Conservation (phyloP, 257 asterid genomes). For the Gynochthodes officinalis region DNA sequence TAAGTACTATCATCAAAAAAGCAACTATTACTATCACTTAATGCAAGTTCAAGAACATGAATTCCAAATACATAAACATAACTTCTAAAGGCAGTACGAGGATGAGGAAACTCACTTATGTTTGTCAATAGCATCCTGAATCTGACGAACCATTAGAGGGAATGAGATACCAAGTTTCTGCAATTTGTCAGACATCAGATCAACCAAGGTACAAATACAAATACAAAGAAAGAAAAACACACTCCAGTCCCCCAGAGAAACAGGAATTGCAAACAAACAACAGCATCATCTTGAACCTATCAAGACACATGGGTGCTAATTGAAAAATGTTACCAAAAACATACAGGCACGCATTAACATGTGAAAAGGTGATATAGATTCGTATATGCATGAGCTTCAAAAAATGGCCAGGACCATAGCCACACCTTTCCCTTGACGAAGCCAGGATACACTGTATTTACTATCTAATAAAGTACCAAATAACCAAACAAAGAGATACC, state of each 20-base stretch:
- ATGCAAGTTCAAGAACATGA: not conserved
- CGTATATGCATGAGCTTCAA: not conserved
- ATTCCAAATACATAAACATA: conserved; percentile 6
- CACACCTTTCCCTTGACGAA: not conserved
- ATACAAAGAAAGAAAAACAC: not conserved
- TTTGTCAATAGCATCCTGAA: conserved; percentile 55
- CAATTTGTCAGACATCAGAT: conserved; percentile 29
- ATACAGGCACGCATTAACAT: not conserved
- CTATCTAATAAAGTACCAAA: conserved; percentile 11
- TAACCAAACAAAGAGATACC: conserved; percentile 43
- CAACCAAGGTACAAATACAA: conserved; percentile 1
- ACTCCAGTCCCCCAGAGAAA: not conserved
- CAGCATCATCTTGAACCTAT: not conserved
- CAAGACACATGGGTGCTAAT: not conserved
- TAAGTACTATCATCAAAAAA: not conserved
- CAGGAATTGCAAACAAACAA: not conserved
- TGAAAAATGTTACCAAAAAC: not conserved
- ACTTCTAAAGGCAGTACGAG: not conserved
- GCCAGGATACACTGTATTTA: not conserved
- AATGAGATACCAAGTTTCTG: conserved; percentile 55
- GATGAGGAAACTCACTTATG: conserved; percentile 59
- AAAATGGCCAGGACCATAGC: not conserved
- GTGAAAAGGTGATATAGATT: not conserved
- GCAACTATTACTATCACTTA: not conserved
- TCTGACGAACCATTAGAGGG: conserved; percentile 45